Evolutionary conservation across 2,329 filamentous ascomycete genomes (phyloP).

Genomic region (Paraconiothyrium sp.): DNA sequence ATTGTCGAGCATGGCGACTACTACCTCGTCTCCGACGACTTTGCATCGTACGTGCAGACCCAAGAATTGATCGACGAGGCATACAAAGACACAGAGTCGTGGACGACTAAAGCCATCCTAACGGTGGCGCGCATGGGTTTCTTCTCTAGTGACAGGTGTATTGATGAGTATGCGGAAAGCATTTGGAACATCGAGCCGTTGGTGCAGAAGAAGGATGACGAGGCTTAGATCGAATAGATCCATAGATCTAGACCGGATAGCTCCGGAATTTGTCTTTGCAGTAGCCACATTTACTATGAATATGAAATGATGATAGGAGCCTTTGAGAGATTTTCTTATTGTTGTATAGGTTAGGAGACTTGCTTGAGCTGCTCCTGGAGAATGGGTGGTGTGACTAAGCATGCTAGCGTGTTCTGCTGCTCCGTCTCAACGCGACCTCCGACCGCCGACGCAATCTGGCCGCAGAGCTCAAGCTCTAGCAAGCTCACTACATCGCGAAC

Average conservation of each 20-base stretch:
- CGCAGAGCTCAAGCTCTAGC: conserved; percentile 36
- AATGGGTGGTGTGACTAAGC: conserved; percentile 8
- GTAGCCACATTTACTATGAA: background rate
- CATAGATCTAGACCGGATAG: background rate
- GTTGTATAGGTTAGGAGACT: too few species aligned
- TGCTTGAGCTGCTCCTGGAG: background rate
- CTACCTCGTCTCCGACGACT: conserved; percentile 97
- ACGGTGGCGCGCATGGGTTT: conserved; percentile 96
- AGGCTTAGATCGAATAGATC: conserved; percentile 7
- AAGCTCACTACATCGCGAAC: conserved; percentile 30
- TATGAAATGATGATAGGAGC: background rate
- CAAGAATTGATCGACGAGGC: conserved; percentile 90
- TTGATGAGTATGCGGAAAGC: conserved; percentile 94
- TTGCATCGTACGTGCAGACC: conserved; percentile 92
- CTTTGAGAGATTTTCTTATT: background rate
- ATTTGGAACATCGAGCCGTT: conserved; percentile 98
- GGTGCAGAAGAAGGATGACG: conserved; percentile 51
- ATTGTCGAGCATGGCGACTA: conserved; percentile 95
- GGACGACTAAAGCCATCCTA: conserved; percentile 88
- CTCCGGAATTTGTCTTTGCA: background rate
- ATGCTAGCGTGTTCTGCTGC: conserved; percentile 14
- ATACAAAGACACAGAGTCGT: conserved; percentile 91
- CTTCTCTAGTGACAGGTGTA: conserved; percentile 94
- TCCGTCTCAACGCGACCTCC: conserved; percentile 36
- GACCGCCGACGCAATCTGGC: conserved; percentile 48